Base-by-base conservation (phyloP, 352 stramenopile genomes). In the Pythium graminicola region DNA sequence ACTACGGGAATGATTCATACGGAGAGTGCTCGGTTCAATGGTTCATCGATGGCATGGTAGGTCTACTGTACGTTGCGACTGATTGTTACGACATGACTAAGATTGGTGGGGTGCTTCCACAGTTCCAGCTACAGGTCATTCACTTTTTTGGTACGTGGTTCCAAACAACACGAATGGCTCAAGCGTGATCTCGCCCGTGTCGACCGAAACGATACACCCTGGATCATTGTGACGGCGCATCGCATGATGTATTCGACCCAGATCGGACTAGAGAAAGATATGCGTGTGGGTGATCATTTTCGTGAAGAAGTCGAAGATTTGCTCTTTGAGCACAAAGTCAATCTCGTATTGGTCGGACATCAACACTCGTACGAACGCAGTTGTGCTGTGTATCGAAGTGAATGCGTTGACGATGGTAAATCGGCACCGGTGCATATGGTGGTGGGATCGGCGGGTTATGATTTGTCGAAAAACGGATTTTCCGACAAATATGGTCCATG, bases 311-410 rank as follows among this genome's bases (percentile, higher is more conserved):
- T 97, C 48, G 93, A 98, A 60, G 79, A 92, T 27, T 66, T 97
- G 22, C 67, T 98, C 22, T 80, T 76, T 59, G 62, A 72, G 14
- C 70, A 96, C 65, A 80, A 90, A 47, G 93, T 97, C 28, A 95
- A 97, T 58, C 22, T 97, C 20, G 83, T 96, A 57, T 54, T 98
- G 17, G 75, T 87, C 23, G 93, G 89, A 11, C 91, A 97, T 62
- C 88, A 96, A 62, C 93, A 98, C 69, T 87, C 76, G 10, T 97
- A 97, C 57, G 76, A 97, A 36, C 76, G 89, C 39, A 95, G 76
- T 47, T 97, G 92, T 55, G 78, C 84, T 7, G 11, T 50, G 2
- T 50, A 16, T 50, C 9, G 67, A 11, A 79, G 75, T 23, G 54
- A 80, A 31, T 95, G 86, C 38, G 59, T 78, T 14, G 54, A 44